A percentile compares a stretch with the other conserved stretches of the same genome.
Conservation (phyloP, 202 grass and related monocot genomes). For the Musa balbisiana region DNA sequence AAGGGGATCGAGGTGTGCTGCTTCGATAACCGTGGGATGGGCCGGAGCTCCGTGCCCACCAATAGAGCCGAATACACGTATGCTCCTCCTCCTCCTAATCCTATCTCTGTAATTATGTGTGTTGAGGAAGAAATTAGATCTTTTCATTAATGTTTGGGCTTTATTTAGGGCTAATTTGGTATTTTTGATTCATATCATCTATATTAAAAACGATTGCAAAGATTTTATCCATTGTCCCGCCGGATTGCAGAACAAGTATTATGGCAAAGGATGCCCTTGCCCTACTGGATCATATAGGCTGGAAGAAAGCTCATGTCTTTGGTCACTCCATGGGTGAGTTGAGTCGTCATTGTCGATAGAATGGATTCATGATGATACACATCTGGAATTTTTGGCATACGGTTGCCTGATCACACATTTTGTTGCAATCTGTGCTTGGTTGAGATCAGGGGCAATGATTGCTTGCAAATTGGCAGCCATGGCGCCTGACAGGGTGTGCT, state of each 20-base stretch:
- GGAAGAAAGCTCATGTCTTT: constrained; percentile 55
- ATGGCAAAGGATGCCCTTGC: constrained; percentile 69
- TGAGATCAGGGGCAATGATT: constrained; percentile 54
- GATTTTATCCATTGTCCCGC: not conserved
- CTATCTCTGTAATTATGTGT: too few relatives aligned
- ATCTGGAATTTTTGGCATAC: not conserved
- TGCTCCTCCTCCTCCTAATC: not conserved
- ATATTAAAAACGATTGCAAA: not conserved
- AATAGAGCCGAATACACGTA: constrained; percentile 62
- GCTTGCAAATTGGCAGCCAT: constrained; percentile 63
- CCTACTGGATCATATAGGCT: constrained; percentile 58
- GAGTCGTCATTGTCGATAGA: not conserved
- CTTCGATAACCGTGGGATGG: constrained; percentile 78
- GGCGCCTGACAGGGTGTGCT: constrained; percentile 43
- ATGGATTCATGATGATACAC: not conserved
- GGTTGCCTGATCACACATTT: not conserved
- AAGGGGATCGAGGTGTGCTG: constrained; percentile 69
- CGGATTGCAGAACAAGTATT: constrained; percentile 46
- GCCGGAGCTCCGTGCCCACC: constrained; percentile 49
- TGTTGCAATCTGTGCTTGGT: not conserved
- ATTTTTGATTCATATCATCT: not conserved
- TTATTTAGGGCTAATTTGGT: too few relatives aligned
- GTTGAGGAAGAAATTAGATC: too few relatives aligned
- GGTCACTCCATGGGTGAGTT: constrained; percentile 78
- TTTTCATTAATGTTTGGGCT: not conserved